A percentile compares a stretch with the other conserved stretches of the same genome.
Evolutionary conservation across 139 green algal genomes (phyloP).

Genomic region (Chlorella sorokiniana): DNA sequence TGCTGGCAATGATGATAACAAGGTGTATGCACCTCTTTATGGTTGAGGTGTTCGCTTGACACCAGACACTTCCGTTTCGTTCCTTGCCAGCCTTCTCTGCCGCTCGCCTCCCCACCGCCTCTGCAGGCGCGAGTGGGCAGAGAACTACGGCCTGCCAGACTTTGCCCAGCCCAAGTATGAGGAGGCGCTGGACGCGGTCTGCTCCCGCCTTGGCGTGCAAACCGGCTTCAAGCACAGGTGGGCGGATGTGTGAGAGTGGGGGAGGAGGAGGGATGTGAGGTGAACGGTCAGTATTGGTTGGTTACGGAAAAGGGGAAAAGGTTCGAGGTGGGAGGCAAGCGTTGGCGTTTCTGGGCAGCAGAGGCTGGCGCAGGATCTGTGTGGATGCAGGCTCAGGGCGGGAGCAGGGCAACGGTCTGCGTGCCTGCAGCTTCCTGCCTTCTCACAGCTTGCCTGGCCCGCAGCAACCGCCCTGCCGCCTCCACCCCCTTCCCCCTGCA

Average conservation of each 20-base stretch:
- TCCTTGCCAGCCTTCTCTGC: neutral
- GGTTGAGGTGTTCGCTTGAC: no score
- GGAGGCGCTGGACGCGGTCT: slow-evolving; percentile 47
- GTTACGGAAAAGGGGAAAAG: no score
- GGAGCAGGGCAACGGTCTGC: no score
- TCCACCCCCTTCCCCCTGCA: neutral
- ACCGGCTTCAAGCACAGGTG: slow-evolving; percentile 47
- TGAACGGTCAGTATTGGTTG: no score
- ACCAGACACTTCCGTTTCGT: no score
- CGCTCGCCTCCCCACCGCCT: neutral
- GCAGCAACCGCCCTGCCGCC: neutral
- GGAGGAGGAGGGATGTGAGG: neutral
- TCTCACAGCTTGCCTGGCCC: neutral
- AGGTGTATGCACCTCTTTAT: no score
- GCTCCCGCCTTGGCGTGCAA: slow-evolving; percentile 39
- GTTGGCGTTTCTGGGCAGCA: no score
- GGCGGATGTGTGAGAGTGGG: neutral
- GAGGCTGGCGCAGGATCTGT: no score
- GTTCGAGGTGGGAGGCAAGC: no score
- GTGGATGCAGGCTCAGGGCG: no score
- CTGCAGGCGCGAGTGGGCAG: slow-evolving; percentile 44
- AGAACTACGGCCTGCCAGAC: slow-evolving; percentile 38
- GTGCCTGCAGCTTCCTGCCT: no score
- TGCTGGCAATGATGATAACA: no score
- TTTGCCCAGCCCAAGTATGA: slow-evolving; percentile 37